Percentiles rank a stretch among this genome's conserved stretches.
Evolutionary conservation across 345 rosid genomes (phyloP).

Genomic region (Lumnitzera littorea): DNA sequence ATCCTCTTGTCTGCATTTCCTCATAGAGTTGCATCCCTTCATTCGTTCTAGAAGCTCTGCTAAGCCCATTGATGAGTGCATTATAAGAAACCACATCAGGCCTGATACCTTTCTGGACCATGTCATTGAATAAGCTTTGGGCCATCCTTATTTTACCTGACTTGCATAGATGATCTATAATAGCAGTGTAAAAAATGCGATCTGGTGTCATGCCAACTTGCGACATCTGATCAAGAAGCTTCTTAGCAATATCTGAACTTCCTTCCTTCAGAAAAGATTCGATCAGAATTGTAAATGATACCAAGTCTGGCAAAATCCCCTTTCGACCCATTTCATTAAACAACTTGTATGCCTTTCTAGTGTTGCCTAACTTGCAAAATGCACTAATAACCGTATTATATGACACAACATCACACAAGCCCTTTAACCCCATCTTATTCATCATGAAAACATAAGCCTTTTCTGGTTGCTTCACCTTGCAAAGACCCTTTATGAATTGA

Average conservation of each 20-base stretch:
- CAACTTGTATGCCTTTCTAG: constrained; percentile 48
- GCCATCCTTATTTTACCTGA: constrained; percentile 65
- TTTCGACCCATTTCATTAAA: constrained; percentile 63
- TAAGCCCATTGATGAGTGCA: constrained; percentile 72
- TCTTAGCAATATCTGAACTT: constrained; percentile 45
- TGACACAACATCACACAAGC: constrained; percentile 67
- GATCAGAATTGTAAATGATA: constrained; percentile 69
- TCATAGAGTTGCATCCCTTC: constrained; percentile 60
- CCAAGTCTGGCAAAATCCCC: constrained; percentile 61
- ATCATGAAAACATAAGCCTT: constrained; percentile 53
- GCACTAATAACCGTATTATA: constrained; percentile 69
- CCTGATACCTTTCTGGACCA: constrained; percentile 57
- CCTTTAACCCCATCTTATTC: constrained; percentile 59
- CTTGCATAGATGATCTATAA: constrained; percentile 72
- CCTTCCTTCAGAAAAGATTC: constrained; percentile 63
- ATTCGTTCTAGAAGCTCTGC: constrained; percentile 48
- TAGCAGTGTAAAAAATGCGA: constrained; percentile 68
- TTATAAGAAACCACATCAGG: constrained; percentile 79
- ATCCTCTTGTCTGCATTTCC: constrained; percentile 62
- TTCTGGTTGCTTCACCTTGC: constrained; percentile 45
- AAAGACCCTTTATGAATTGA: constrained; percentile 68
- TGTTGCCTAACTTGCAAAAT: constrained; percentile 39
- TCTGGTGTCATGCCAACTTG: constrained; percentile 54
- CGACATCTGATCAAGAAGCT: constrained; percentile 67
- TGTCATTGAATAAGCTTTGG: constrained; percentile 49